A percentile compares a stretch with the other conserved stretches of the same genome.
Evolutionary conservation across 352 stramenopile genomes (phyloP).

Genomic region (Elongisporangium undulatum): DNA sequence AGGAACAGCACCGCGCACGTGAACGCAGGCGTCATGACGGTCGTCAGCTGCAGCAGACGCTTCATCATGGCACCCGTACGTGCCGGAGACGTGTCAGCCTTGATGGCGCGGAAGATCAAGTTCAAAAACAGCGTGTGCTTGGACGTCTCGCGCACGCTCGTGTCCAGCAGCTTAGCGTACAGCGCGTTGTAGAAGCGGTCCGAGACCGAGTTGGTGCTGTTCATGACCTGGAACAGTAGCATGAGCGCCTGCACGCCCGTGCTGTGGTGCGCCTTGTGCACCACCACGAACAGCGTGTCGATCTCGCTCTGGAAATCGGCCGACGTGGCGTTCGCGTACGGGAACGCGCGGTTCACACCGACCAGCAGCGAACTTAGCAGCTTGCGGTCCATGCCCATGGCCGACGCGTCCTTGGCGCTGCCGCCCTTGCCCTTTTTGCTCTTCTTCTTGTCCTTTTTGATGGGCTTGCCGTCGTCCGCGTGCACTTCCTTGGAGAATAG

Average conservation of each 20-base stretch:
- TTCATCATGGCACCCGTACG: constrained; percentile 93
- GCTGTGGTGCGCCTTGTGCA: constrained; percentile 81
- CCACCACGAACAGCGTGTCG: constrained; percentile 76
- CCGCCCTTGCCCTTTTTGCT: constrained; percentile 41
- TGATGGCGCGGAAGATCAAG: constrained; percentile 97
- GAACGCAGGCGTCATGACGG: constrained; percentile 83
- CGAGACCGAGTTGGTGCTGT: constrained; percentile 81
- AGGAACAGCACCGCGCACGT: constrained; percentile 93
- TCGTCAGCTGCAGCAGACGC: constrained; percentile 85
- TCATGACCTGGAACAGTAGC: constrained; percentile 93
- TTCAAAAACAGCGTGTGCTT: constrained; percentile 98
- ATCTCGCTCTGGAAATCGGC: constrained; percentile 72
- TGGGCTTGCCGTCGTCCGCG: constrained; percentile 39
- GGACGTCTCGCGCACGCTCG: constrained; percentile 87
- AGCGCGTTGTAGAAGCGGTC: constrained; percentile 97
- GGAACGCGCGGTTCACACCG: constrained; percentile 98
- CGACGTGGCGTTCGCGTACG: constrained; percentile 85
- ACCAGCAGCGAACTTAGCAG: constrained; percentile 96
- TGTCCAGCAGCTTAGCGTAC: constrained; percentile 91
- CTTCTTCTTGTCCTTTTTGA: constrained; percentile 48
- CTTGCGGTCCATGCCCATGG: constrained; percentile 84
- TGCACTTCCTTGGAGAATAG: constrained; percentile 95
- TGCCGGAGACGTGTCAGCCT: constrained; percentile 86
- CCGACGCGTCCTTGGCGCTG: constrained; percentile 16
- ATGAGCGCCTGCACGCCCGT: constrained; percentile 97